Conservation (phyloP, 1,139 yeast genomes). For the Starmera stellimalicola region DNA sequence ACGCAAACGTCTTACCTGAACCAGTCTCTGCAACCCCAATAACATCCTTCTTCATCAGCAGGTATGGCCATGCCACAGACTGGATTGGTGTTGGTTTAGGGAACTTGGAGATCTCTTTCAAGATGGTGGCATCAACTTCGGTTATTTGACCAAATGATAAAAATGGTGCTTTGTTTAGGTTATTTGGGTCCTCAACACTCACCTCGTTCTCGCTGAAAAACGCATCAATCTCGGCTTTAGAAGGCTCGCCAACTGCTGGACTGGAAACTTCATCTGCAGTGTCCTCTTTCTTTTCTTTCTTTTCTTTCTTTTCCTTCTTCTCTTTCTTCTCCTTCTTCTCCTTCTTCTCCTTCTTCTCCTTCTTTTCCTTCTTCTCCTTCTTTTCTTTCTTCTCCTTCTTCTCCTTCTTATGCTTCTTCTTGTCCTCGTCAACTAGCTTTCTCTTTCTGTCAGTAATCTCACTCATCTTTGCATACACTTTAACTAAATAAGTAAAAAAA, state of each 20-base stretch:
- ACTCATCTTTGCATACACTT: no score
- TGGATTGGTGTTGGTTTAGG: conserved; percentile 95
- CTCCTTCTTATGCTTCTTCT: conserved; percentile 37
- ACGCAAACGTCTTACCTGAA: conserved; percentile 94
- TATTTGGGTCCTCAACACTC: conserved; percentile 62
- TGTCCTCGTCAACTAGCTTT: conserved; percentile 22
- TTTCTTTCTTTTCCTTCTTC: conserved; percentile 32
- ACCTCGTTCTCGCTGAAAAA: conserved; percentile 70
- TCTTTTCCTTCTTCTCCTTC: conserved; percentile 33
- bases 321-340: conserved; percentile 36
- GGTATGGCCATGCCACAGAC: conserved; percentile 93
- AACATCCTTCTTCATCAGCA: conserved; percentile 74
- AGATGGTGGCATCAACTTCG: conserved; percentile 43
- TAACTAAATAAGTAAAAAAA: conserved; percentile 1
- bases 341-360: conserved; percentile 32
- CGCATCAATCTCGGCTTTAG: conserved; percentile 48
- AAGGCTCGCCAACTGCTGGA: conserved; percentile 17
- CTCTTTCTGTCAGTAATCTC: no score
- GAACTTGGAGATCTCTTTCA: conserved; percentile 52
- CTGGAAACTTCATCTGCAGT: conserved; percentile 2
- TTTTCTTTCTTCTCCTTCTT: conserved; percentile 38
- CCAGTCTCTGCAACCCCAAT: conserved; percentile 99
- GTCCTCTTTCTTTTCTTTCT: conserved; percentile 29
- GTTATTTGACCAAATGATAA: conserved; percentile 55
- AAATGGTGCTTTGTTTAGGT: conserved; percentile 52